Conservation (phyloP, 139 green algal species). For the Chlorella sp. region DNA sequence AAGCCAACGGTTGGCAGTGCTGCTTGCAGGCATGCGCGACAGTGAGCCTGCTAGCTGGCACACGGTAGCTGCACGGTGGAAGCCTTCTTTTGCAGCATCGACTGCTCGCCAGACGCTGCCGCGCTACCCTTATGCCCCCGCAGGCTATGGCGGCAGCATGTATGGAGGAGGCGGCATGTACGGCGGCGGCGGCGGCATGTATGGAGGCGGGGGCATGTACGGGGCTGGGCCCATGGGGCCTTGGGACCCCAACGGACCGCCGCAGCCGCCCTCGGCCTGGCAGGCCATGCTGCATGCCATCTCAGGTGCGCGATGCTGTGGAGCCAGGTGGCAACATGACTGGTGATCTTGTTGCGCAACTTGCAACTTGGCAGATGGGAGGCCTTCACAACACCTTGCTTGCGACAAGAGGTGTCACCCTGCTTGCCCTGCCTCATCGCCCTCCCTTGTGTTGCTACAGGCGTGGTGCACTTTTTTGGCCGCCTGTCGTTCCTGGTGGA, state of each 20-base stretch:
- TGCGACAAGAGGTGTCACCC: too few species aligned
- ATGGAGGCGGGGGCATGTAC: slow-evolving; percentile 52
- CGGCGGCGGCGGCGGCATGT: slow-evolving; percentile 38
- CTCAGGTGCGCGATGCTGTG: background rate
- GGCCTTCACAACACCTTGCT: too few species aligned
- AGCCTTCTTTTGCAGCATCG: too few species aligned
- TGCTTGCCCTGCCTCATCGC: background rate
- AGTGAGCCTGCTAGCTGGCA: too few species aligned
- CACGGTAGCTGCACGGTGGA: too few species aligned
- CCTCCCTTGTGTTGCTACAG: slow-evolving; percentile 49
- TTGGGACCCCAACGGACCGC: slow-evolving; percentile 50
- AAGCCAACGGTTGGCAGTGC: too few species aligned
- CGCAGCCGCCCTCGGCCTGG: slow-evolving; percentile 70
- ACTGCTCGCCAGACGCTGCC: too few species aligned
- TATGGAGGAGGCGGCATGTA: slow-evolving; percentile 40
- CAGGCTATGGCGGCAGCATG: slow-evolving; percentile 7
- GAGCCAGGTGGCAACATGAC: background rate
- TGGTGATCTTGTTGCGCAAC: too few species aligned
- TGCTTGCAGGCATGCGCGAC: too few species aligned
- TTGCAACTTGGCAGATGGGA: background rate
- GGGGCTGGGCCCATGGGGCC: slow-evolving; percentile 29
- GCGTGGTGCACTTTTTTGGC: slow-evolving; percentile 94
- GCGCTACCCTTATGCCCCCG: background rate
- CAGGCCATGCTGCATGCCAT: slow-evolving; percentile 66
- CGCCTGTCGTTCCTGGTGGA: slow-evolving; percentile 97